These are phyloP conservation scores for Perilla frutescens DNA, from an alignment of 257 asterid genomes.

Conservation along the genomic window DNA sequence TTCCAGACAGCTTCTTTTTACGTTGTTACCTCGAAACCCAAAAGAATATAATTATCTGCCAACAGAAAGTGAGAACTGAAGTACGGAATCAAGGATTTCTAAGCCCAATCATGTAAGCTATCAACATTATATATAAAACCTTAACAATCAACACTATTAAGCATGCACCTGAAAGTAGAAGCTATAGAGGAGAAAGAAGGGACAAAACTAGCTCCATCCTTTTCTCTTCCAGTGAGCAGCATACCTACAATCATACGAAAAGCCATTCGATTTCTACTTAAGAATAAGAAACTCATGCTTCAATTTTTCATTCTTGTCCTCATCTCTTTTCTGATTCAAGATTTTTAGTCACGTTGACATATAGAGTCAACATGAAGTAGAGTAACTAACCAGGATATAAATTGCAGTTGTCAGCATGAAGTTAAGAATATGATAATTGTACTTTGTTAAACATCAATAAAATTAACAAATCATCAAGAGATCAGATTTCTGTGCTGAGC, in stretches of 20 bases:
- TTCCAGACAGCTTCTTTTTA: too few species aligned
- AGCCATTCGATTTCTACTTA: constrained; percentile 22
- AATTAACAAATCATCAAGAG: too few species aligned
- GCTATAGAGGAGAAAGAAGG: not conserved
- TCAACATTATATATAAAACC: not conserved
- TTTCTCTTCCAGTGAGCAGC: not conserved
- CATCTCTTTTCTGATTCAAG: not conserved
- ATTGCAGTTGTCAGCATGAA: constrained; percentile 92
- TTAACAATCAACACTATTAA: too few species aligned
- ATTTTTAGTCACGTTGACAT: constrained; percentile 10
- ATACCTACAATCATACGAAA: constrained; percentile 10
- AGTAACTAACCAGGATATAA: constrained; percentile 69
- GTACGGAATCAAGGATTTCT: not conserved
- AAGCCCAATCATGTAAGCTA: not conserved
- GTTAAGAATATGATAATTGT: constrained; percentile 94
- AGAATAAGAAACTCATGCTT: constrained; percentile 31
- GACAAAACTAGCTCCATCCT: not conserved
- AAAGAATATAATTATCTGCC: not conserved
- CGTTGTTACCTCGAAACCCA: not conserved
- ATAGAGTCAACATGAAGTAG: constrained; percentile 2
- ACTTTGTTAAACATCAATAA: too few species aligned
- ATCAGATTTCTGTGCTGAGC: too few species aligned
- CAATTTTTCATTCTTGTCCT: constrained; percentile 1
- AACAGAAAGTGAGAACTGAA: not conserved
- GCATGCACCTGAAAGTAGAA: not conserved